Evolutionary conservation across 768 basidiomycete species (phyloP).

Genomic region (Calocybe gangraenosa): DNA sequence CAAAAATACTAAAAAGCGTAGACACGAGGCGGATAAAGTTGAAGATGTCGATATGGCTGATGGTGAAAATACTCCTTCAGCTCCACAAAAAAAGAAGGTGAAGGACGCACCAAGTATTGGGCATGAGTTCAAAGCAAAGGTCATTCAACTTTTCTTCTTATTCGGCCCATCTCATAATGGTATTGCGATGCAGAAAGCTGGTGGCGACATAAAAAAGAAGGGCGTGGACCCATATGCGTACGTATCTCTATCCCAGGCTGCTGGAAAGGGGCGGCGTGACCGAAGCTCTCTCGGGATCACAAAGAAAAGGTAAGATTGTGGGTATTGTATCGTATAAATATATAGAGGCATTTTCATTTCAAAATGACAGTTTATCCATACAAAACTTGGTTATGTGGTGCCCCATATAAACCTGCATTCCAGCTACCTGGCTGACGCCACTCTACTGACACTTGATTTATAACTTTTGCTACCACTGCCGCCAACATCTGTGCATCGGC

Average conservation of each 20-base stretch:
- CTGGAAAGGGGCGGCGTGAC: conserved; percentile 51
- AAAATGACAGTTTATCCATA: conserved; percentile 43
- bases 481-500: conserved; percentile 65
- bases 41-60: conserved; percentile 80
- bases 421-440: conserved; percentile 71
- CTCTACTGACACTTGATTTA: conserved; percentile 33
- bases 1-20: conserved; percentile 93
- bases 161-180: conserved; percentile 6
- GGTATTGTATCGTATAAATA: neutral
- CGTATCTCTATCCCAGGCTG: conserved; percentile 76
- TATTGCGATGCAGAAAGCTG: conserved; percentile 67
- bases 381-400: conserved; percentile 67
- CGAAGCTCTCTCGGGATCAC: conserved; percentile 49
- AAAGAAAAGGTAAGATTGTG: conserved; percentile 51
- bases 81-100: conserved; percentile 53
- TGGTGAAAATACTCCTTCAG: conserved; percentile 39
- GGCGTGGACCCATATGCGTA: conserved; percentile 93
- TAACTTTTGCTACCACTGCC: conserved; percentile 42
- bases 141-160: conserved; percentile 29
- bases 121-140: conserved; percentile 95
- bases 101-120: conserved; percentile 53
- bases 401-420: conserved; percentile 65
- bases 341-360: neutral
- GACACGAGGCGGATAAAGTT: conserved; percentile 61
- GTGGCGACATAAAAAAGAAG: conserved; percentile 87